Evolutionary conservation across 2,329 filamentous ascomycete species (phyloP), one percentile per base, ranked within the genome.

Genomic region (Diaporthe citri): DNA sequence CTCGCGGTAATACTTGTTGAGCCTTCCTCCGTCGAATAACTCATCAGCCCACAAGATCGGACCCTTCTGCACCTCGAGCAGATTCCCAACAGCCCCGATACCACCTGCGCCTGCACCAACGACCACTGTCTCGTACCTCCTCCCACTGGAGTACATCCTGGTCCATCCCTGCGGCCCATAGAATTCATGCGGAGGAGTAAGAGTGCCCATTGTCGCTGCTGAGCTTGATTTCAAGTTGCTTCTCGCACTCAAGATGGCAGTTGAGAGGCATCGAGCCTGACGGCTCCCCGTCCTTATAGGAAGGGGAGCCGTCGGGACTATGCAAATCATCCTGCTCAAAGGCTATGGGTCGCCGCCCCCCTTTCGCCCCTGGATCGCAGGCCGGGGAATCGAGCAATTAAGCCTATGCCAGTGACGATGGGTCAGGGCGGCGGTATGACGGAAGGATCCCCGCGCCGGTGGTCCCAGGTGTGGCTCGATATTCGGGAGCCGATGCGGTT

Each of bases 41-140:
- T 89, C 86, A 79, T 92, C 91, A 55, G 92, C 84, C 91, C 91
- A 93, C 66, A 92, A 86, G 20, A 86, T 86, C 12, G 83, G 81
- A 10, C 87, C 82, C 62, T 86, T 74, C 34, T 72, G 85, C 43
- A 86, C 85, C 78, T 92, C 89, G 25, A 93, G 84, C 25, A 93
- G 82, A 78, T 91, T 91, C n/a, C 91, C 90, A 34, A 92, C 85
- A 9, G 87, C 88, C 4, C 90, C 90, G 73, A 92, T 86, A 73
- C 91, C 91, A 57, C 76, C 74, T 0, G 75, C 28, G 2, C 75
- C 75, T 17, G 69, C 75, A n/a, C 75, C 75, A 9, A 76, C 75
- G 41, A 76, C 79, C 31, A 80, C 75, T 15, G 78, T 72, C 55
- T 78, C 76, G 62, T 76, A 75, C 41, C 48, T 75, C 55, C 73